Evolutionary conservation across 2,329 filamentous ascomycete species (phyloP), one percentile per base, ranked within the genome.

Genomic region (Cercospora zeae-maydis): DNA sequence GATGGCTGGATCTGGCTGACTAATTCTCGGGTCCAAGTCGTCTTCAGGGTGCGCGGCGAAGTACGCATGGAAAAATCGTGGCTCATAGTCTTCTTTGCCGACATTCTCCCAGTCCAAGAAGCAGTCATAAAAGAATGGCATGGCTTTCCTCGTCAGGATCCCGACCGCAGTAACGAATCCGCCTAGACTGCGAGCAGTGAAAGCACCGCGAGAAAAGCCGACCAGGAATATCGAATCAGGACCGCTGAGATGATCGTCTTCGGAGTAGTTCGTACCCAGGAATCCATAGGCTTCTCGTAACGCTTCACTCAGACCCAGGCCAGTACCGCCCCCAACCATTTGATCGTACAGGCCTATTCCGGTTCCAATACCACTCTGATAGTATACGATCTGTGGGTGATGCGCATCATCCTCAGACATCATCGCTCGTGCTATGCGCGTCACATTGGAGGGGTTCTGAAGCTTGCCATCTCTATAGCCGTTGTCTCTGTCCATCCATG

Each of bases 251-350:
- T 66, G 51, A 42, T 72, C 68, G 19, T 73, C 67, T 14, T 71
- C 67, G 7, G 71, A 65, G 68, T 87, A 87, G 74, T 88, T 88
- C 68, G 83, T 81, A 59, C 84, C 86, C 1, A 88, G 76, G 69
- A 87, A 88, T 4, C 82, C 79, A 70, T 88, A 88, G 1, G 84
- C 83, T 71, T 87, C 85, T 11, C 84, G 81, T 58, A 88, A 81
- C 61, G 88, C 75, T 63, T 75, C 75, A 10, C 69, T 69, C 5
- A 78, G 65, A 2, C 77, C 76, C 7, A 72, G 51, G 34, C 74
- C 73, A 14, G 72, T 73, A 3, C 71, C 74, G 14, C 75, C 75
- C 24, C 73, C 74, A 33, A 72, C 59, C 2, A 77, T 49, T 27
- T 75, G 72, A 47, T 72, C 70, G 21, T 68, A 73, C 0, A 75